A percentile compares a stretch with the other conserved stretches of the same genome.
These are phyloP conservation scores for Dendrobium huoshanense DNA, from an alignment of 106 monocot species.

Conservation along the genomic window DNA sequence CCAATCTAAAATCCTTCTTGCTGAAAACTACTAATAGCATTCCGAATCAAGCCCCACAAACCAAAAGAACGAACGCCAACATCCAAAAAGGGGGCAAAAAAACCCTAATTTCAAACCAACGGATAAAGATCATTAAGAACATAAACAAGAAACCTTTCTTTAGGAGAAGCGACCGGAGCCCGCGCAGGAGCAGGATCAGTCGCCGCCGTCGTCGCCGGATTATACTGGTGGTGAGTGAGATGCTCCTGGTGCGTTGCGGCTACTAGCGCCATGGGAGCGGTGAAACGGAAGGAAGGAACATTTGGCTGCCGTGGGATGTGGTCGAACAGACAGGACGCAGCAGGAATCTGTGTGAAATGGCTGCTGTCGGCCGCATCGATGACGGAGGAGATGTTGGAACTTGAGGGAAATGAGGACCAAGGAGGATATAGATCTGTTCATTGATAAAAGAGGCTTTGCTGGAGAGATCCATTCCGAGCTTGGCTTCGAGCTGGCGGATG, in stretches of 20 bases:
- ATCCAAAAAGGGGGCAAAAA: not conserved
- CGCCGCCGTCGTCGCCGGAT: not conserved
- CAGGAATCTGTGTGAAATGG: not conserved
- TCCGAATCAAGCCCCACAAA: not conserved
- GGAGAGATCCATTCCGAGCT: conserved; percentile 7
- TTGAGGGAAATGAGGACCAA: not conserved
- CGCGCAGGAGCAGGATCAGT: not conserved
- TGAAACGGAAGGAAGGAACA: not conserved
- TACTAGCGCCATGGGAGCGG: not conserved
- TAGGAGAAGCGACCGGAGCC: not conserved
- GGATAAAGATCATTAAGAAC: not conserved
- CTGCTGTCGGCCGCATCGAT: not conserved
- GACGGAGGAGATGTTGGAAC: not conserved
- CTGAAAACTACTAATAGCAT: not conserved
- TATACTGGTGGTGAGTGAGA: not conserved
- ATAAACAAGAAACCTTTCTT: not conserved
- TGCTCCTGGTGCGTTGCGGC: not conserved
- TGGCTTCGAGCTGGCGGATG: not conserved
- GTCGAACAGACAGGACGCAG: not conserved
- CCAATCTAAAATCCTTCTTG: not conserved
- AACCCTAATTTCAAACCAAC: not conserved
- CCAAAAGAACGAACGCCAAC: not conserved
- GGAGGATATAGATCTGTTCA: not conserved
- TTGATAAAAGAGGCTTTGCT: conserved; percentile 7
- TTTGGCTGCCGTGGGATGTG: not conserved